phyloP scores from a whole-genome alignment of 495 filamentous ascomycete genomes.

The Daldinia grandis region DNA sequence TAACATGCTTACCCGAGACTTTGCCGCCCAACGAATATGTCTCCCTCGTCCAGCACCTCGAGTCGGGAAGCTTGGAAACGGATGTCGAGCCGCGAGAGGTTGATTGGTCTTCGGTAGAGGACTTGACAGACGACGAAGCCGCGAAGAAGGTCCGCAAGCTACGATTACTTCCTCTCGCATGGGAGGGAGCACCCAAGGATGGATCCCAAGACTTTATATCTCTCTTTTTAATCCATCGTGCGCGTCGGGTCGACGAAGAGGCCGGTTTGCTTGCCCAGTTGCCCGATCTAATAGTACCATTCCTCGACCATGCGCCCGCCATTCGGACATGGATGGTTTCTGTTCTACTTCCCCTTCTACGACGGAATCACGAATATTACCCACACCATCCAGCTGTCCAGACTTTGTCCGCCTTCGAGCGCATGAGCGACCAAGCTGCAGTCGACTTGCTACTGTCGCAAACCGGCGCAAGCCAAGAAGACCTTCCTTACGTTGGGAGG shows the following conservation, averaged over 20 bases:
- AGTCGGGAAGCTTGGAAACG: slow-evolving; percentile 49
- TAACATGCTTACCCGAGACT: slow-evolving; percentile 86
- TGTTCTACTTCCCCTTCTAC: slow-evolving; percentile 76
- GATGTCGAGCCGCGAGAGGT: slow-evolving; percentile 49
- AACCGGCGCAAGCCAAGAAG: slow-evolving; percentile 54
- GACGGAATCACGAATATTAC: slow-evolving; percentile 87
- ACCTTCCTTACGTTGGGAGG: slow-evolving; percentile 63
- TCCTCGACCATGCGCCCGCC: slow-evolving; percentile 70
- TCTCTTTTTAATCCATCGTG: slow-evolving; percentile 78
- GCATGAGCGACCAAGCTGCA: slow-evolving; percentile 67
- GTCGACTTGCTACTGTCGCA: slow-evolving; percentile 75
- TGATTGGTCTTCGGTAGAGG: slow-evolving; percentile 67
- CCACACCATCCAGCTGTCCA: slow-evolving; percentile 62
- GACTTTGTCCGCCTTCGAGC: slow-evolving; percentile 68
- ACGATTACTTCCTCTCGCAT: slow-evolving; percentile 68
- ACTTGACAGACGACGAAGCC: slow-evolving; percentile 70
- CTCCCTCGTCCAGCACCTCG: slow-evolving; percentile 65
- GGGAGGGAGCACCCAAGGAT: slow-evolving; percentile 55
- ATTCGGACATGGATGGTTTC: slow-evolving; percentile 82
- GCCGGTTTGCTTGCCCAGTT: slow-evolving; percentile 79
- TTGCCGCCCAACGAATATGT: slow-evolving; percentile 71
- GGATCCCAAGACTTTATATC: slow-evolving; percentile 65
- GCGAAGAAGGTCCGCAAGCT: slow-evolving; percentile 75
- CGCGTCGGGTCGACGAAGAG: slow-evolving; percentile 78
- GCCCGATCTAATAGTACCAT: slow-evolving; percentile 75